Percentiles rank a stretch among this genome's conserved stretches.
phyloP scores from a whole-genome alignment of 2,329 filamentous ascomycete species.

The Diaporthe aspalathi region DNA sequence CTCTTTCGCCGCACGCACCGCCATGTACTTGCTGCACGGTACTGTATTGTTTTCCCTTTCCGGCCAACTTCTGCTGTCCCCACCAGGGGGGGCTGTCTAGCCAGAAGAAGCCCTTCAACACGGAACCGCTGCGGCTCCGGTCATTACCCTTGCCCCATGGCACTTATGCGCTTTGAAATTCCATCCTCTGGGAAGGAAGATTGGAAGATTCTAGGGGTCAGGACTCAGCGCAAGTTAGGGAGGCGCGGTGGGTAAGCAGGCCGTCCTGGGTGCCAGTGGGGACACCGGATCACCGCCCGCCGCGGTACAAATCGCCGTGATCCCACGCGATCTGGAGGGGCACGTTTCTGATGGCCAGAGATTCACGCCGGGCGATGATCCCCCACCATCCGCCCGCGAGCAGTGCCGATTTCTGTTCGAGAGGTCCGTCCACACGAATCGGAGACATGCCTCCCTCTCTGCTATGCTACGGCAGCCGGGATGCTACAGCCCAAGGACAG shows the following conservation, averaged over 20 bases:
- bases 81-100: neutral
- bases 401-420: constrained; percentile 19
- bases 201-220: too few species aligned
- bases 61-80: constrained; percentile 26
- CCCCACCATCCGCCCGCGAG: neutral
- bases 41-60: neutral
- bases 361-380: constrained; percentile 12
- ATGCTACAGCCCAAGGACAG: neutral
- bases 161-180: constrained; percentile 2
- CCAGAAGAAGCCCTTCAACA: neutral
- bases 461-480: neutral
- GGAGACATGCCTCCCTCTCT: constrained; percentile 12
- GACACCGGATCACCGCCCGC: constrained; percentile 14
- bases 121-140: constrained; percentile 24
- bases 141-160: neutral
- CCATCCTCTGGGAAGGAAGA: too few species aligned
- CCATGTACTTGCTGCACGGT: neutral
- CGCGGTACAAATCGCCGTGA: neutral
- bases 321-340: constrained; percentile 27
- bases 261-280: neutral
- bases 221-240: neutral
- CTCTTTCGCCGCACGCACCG: constrained; percentile 3
- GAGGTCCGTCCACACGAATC: constrained; percentile 7
- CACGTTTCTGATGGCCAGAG: constrained; percentile 4
- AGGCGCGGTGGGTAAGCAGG: constrained; percentile 10